A percentile compares a stretch with the other conserved stretches of the same genome.
Evolutionary conservation across 768 basidiomycete species (phyloP).

Genomic region (Galerina sulciceps): DNA sequence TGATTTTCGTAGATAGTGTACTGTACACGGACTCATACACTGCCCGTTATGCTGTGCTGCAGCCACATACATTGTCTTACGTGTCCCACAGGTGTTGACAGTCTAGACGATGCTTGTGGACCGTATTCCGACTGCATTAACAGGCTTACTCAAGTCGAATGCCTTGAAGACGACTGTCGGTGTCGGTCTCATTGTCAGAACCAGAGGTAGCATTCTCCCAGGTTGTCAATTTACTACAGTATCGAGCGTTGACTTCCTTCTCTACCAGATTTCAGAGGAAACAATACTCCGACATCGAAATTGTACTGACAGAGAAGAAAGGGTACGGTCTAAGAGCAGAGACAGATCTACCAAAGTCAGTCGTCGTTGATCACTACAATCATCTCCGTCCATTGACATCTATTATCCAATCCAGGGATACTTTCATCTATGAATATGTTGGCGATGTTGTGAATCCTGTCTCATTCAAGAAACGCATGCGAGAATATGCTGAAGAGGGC

Average conservation of each 20-base stretch:
- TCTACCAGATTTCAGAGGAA: conserved; percentile 78
- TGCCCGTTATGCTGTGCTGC: conserved; percentile 7
- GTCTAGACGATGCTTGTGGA: conserved; percentile 76
- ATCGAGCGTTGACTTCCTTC: conserved; percentile 9
- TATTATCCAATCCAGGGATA: conserved; percentile 57
- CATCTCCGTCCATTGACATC: conserved; percentile 3
- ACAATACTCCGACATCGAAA: conserved; percentile 84
- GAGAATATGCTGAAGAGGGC: conserved; percentile 89
- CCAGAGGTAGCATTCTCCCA: conserved; percentile 70
- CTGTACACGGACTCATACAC: conserved; percentile 4
- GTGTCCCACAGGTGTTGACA: conserved; percentile 56
- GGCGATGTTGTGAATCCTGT: conserved; percentile 92
- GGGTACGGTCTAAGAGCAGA: conserved; percentile 91
- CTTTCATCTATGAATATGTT: conserved; percentile 96
- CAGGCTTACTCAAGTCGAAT: conserved; percentile 95
- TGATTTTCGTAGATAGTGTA: conserved; percentile 20
- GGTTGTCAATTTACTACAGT: conserved; percentile 3
- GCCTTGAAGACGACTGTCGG: conserved; percentile 87
- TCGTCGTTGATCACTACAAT: conserved; percentile 11
- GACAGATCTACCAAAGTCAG: conserved; percentile 66
- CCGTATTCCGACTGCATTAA: conserved; percentile 94
- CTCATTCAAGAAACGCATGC: conserved; percentile 93
- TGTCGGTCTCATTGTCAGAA: conserved; percentile 86
- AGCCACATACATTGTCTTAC: conserved; percentile 28
- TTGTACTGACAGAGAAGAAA: conserved; percentile 94